These are phyloP conservation scores for Coemansia sp. DNA, from an alignment of 192 early-diverging fungal species.

Conservation along the genomic window DNA sequence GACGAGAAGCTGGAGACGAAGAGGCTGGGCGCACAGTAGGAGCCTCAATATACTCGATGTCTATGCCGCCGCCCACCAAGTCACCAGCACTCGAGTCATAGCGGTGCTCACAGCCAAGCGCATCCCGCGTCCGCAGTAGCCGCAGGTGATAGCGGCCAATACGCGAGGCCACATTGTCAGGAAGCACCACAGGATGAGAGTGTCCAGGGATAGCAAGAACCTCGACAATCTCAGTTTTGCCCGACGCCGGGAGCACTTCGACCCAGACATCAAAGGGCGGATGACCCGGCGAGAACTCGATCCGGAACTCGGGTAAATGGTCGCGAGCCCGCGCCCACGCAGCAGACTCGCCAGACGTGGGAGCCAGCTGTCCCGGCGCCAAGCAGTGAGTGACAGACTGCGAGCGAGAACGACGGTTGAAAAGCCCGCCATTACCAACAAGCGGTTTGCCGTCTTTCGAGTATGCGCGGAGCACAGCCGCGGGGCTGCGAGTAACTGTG, in stretches of 20 bases:
- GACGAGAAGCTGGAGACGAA: slow-evolving; percentile 34
- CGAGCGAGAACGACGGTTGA: slow-evolving; percentile 8
- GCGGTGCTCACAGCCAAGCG: slow-evolving; percentile 54
- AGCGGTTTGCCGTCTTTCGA: slow-evolving; percentile 39
- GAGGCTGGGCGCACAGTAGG: slow-evolving; percentile 48
- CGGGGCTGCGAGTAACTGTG: slow-evolving; percentile 29
- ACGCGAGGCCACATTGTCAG: slow-evolving; percentile 40
- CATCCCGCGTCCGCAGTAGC: slow-evolving; percentile 39
- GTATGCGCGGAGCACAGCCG: slow-evolving; percentile 45
- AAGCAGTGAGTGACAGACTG: slow-evolving; percentile 37
- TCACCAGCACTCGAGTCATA: slow-evolving; percentile 24
- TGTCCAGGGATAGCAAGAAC: slow-evolving; percentile 24
- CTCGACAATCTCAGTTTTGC: slow-evolving; percentile 47
- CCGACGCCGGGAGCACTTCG: slow-evolving; percentile 50
- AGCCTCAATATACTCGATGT: slow-evolving; percentile 58
- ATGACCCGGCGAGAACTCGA: slow-evolving; percentile 25
- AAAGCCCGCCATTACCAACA: background rate
- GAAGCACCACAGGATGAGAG: slow-evolving; percentile 37
- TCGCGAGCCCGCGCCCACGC: slow-evolving; percentile 47
- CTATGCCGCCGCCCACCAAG: slow-evolving; percentile 40
- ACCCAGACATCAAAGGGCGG: slow-evolving; percentile 54
- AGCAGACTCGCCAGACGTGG: slow-evolving; percentile 29
- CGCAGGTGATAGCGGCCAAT: slow-evolving; percentile 55
- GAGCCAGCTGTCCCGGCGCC: slow-evolving; percentile 44
- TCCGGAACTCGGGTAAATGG: slow-evolving; percentile 48